Conservation (phyloP, 192 early-diverging fungal genomes). For the Spizellomyces sp. region DNA sequence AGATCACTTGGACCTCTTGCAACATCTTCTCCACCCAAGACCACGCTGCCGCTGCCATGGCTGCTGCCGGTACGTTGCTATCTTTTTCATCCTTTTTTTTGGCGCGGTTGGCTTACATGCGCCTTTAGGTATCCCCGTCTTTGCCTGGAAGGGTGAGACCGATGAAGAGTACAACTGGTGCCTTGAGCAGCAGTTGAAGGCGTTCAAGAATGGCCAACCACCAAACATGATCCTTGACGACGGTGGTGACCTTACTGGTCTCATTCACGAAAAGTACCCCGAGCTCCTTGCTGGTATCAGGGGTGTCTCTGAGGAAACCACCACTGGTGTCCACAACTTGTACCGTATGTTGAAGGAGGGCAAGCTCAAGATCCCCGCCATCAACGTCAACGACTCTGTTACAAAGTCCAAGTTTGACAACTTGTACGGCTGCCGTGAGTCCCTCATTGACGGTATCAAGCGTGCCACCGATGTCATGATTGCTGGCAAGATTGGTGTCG, state of each 20-base stretch:
- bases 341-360: conserved; percentile 98
- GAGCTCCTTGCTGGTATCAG: conserved; percentile 80
- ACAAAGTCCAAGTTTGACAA: conserved; percentile 99
- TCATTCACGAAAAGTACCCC: conserved; percentile 97
- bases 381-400: conserved; percentile 99
- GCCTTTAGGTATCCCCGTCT: conserved; percentile 83
- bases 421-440: conserved; percentile 99
- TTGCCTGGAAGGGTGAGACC: conserved; percentile 99
- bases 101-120: neutral
- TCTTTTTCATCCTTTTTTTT: neutral
- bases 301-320: conserved; percentile 99
- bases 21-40: conserved; percentile 99
- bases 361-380: conserved; percentile 97
- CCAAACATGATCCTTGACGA: conserved; percentile 99
- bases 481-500: conserved; percentile 97
- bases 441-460: conserved; percentile 99
- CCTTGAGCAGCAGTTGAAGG: conserved; percentile 90
- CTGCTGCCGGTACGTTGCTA: conserved; percentile 63
- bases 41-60: conserved; percentile 98
- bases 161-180: conserved; percentile 99
- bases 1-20: conserved; percentile 87
- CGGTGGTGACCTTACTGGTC: conserved; percentile 94
- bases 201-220: conserved; percentile 91
- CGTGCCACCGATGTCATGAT: conserved; percentile 99
- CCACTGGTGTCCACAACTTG: conserved; percentile 99